These are phyloP conservation scores for Xylariaceae sp. DNA, from an alignment of 2,329 filamentous ascomycete genomes.

Conservation along the genomic window DNA sequence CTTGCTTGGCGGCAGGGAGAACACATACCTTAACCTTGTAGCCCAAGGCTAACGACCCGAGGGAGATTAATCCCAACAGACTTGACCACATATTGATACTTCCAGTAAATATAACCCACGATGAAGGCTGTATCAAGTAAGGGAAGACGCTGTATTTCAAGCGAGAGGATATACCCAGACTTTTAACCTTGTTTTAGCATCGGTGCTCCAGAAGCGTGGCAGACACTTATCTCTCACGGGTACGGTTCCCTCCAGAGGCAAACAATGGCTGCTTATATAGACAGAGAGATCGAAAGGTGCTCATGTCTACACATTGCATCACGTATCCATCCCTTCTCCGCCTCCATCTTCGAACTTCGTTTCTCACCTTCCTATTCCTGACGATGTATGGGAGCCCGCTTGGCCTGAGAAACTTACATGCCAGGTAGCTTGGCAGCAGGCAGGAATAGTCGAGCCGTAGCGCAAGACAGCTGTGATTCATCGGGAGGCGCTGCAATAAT, in stretches of 20 bases:
- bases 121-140: neutral
- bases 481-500: neutral
- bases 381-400: conserved; percentile 15
- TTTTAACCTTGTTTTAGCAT: neutral
- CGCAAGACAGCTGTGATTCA: conserved; percentile 1
- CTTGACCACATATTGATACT: conserved; percentile 13
- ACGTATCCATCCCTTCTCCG: conserved; percentile 4
- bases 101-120: neutral
- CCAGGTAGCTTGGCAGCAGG: conserved; percentile 12
- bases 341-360: conserved; percentile 3
- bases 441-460: conserved; percentile 1
- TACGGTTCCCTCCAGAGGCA: neutral
- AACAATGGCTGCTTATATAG: conserved; percentile 12
- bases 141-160: neutral
- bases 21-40: conserved; percentile 25
- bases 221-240: conserved; percentile 1
- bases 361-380: conserved; percentile 26
- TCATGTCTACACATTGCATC: conserved; percentile 2
- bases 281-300: neutral
- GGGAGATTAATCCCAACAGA: conserved; percentile 7
- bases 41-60: conserved; percentile 15
- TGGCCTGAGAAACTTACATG: neutral
- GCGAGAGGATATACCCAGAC: neutral
- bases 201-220: neutral
- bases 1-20: neutral